Base-by-base conservation (phyloP, 2,329 filamentous ascomycete genomes). In the Cryphonectria parasitica region DNA sequence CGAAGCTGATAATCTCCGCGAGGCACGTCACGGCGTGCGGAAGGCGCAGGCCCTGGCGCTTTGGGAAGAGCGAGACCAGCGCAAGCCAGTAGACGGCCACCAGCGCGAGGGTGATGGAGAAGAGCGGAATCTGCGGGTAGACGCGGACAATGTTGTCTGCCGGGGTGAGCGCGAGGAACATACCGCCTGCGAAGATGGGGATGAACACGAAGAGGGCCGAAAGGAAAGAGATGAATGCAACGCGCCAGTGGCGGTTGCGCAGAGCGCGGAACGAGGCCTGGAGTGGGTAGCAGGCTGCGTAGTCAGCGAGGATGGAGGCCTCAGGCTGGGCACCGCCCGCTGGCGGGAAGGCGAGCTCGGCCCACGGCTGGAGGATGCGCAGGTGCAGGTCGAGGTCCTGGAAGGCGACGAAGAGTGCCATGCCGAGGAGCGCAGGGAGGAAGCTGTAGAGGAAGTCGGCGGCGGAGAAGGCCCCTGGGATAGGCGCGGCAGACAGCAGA, bases 391-490 rank as follows among this genome's bases (percentile, higher is more conserved):
- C 92, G 69, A 94, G 80, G 43, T 87, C 86, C 72, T 92, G 87
- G 78, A 93, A 90, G 66, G 87, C 79, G 62, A 94, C 85, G 78
- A 91, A 92, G 64, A 93, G 81, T 22, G 92, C 74, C 76, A 90
- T 88, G 5, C 90, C 92, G 39, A 94, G 77, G 0, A 92, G 75
- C 2, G 90, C 88, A 0, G 92, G 92, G 31, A 95, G 69, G 79
- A 95, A 94, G 72, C 88, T 89, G 83, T 94, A 98, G 66, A 97
- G 82, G 81, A 98, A 98, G 80, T 97, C 94, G 65, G 94, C 93
- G 0, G 92, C 85, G 1, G 93, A 97, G 80, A 97, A 98, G 25
- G 91, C 92, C 36, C 83, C 83, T 0, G 81, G 76, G 3, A 86
- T 83, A 0, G 93, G 89, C 2, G 84, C 82, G 0, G 91, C 89